Base-by-base conservation (phyloP, 768 basidiomycete species). In the Termitomyces sp. region DNA sequence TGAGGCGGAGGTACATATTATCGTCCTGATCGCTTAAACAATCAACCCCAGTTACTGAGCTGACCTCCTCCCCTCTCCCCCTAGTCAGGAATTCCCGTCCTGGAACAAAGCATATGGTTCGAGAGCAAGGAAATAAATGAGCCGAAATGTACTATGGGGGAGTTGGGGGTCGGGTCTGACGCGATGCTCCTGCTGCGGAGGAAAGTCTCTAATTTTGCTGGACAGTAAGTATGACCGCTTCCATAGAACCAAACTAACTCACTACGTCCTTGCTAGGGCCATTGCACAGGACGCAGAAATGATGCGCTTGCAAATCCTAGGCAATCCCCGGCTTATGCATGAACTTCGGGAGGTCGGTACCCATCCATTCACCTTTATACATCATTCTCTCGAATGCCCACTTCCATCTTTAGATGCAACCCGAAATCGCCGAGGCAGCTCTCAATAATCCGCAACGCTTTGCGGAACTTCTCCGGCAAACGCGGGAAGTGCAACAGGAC, bases 231-330 rank as follows among this genome's bases (percentile, higher is more conserved):
- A 12, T n/a, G 3, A 8, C n/a, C 19, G 9, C 26, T 14, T 31
- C 33, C 28, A 7, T 31, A 54, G n/a, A 31, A 3, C 8, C 15
- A 41, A 30, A 38, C 45, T 5, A 15, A 26, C 28, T 48, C 26
- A 52, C 53, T n/a, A 42, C n/a, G 5, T 33, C 54, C 3, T 40
- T 58, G 14, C 48, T 61, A 93, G 91, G 64, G 69, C 82, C 15
- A 74, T 81, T n/a, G 82, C 86, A 62, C 87, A 87, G 59, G 93
- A 96, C 62, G 73, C 89, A 30, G 96, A 98, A 71, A 89, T 87
- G 82, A 91, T 94, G 85, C 81, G 96, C 15, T 72, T 95, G 26
- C 93, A 94, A 62, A 67, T 96, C 15, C 74, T 98, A 12, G 92
- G 94, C 3, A 82, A 98, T 71, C 94, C 94, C 4, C 64, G 74